Conservation (phyloP, 1,284 basidiomycete genomes). For the Puccinia triticina region DNA sequence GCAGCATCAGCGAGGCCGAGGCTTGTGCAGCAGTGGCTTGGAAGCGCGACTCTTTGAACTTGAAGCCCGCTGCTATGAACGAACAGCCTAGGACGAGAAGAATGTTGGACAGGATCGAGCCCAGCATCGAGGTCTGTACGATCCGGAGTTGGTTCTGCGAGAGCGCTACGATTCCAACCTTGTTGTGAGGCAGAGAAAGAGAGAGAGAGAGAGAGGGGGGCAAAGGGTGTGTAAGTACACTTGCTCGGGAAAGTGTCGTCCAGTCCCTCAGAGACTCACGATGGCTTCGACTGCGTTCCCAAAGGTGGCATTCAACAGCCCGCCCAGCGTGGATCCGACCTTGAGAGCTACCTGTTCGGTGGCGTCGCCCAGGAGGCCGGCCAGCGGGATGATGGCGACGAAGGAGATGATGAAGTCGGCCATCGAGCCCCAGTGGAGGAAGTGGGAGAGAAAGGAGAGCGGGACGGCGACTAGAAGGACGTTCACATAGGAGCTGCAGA, state of each 20-base stretch:
- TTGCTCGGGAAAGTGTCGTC: too few relatives aligned
- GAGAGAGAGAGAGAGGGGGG: neutral
- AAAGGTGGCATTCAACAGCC: conserved; percentile 80
- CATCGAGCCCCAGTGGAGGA: conserved; percentile 72
- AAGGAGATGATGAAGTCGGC: conserved; percentile 82
- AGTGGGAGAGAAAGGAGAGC: conserved; percentile 69
- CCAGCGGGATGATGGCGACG: conserved; percentile 82
- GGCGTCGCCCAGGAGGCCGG: conserved; percentile 78
- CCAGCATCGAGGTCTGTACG: conserved; percentile 80
- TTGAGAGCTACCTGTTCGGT: conserved; percentile 72
- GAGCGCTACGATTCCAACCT: conserved; percentile 74
- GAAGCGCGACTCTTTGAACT: conserved; percentile 72
- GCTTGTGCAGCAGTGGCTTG: conserved; percentile 81
- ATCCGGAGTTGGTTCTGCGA: conserved; percentile 76
- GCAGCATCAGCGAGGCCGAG: conserved; percentile 63
- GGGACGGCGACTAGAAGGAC: conserved; percentile 76
- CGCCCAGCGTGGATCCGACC: conserved; percentile 79
- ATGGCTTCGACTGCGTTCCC: conserved; percentile 68
- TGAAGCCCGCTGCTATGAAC: conserved; percentile 72
- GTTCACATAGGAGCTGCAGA: conserved; percentile 76
- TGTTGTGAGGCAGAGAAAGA: neutral
- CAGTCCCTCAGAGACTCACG: conserved; percentile 36
- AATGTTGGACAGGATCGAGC: conserved; percentile 84
- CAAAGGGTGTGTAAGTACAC: neutral
- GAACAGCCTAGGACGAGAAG: conserved; percentile 85